Percentiles rank a stretch among this genome's conserved stretches.
Evolutionary conservation across 768 basidiomycete species (phyloP).

Genomic region (Daedaleopsis sinensis): DNA sequence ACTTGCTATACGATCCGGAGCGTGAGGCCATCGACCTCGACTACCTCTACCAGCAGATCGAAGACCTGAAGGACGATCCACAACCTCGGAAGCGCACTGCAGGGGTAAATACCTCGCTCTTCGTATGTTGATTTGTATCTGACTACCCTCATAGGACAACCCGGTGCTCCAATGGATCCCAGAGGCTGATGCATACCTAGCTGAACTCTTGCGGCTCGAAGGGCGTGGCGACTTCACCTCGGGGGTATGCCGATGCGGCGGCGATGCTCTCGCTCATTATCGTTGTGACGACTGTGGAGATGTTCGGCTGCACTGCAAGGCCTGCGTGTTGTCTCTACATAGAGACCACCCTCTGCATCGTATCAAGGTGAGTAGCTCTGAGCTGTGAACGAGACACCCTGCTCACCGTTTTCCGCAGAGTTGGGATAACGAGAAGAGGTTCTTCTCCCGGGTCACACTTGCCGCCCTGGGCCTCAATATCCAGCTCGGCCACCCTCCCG

Average conservation of each 20-base stretch:
- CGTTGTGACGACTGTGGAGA: not conserved
- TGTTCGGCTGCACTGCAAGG: not conserved
- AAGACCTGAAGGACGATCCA: not conserved
- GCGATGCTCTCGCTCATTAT: not conserved
- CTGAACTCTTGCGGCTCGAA: slow-evolving; percentile 10
- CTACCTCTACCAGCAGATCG: not conserved
- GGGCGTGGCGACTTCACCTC: slow-evolving; percentile 1
- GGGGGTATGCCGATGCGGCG: not conserved
- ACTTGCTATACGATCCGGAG: not conserved
- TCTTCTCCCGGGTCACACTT: slow-evolving; percentile 9
- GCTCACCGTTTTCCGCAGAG: not conserved
- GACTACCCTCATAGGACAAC: not conserved
- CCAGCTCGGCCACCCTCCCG: slow-evolving; percentile 30
- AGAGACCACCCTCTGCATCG: slow-evolving; percentile 20
- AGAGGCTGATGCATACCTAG: not conserved
- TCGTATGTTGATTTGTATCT: too few species aligned
- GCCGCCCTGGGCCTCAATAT: slow-evolving; percentile 22
- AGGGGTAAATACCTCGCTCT: not conserved
- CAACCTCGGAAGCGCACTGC: not conserved
- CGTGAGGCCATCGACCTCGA: not conserved
- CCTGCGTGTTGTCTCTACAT: slow-evolving; percentile 7
- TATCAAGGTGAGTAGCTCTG: slow-evolving; percentile 19
- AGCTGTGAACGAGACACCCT: not conserved
- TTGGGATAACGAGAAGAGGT: not conserved
- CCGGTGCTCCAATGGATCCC: slow-evolving; percentile 4